Percentiles rank a stretch among this genome's conserved stretches.
Conservation (phyloP, 345 rosid genomes). For the Leavenworthia alabamica region DNA sequence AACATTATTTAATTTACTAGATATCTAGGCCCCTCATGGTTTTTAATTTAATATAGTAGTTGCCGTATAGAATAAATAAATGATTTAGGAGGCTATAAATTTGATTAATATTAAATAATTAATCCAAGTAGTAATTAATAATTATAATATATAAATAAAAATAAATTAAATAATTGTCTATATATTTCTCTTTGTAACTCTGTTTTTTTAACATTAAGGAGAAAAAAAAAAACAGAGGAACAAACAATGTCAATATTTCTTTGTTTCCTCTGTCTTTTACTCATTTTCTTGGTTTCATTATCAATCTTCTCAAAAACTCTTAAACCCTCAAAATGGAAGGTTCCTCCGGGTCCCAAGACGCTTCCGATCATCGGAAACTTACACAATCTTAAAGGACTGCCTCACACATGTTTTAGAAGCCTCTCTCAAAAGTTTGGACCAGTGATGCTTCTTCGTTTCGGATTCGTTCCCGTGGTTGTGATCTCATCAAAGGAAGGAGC, state of each 20-base stretch:
- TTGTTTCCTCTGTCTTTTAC: slow-evolving; percentile 8
- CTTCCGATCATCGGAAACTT: slow-evolving; percentile 45
- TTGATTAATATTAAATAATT: no score
- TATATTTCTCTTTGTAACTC: neutral
- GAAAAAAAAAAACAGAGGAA: neutral
- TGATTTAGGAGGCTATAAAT: no score
- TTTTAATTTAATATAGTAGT: no score
- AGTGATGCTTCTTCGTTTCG: slow-evolving; percentile 42
- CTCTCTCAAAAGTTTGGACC: slow-evolving; percentile 43
- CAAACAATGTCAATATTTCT: slow-evolving; percentile 9
- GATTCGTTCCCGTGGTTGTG: slow-evolving; percentile 31
- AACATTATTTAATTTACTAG: no score
- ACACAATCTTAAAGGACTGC: slow-evolving; percentile 33
- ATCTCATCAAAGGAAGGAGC: slow-evolving; percentile 44
- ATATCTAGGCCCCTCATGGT: no score
- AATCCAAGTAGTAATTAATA: no score
- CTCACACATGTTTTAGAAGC: slow-evolving; percentile 25
- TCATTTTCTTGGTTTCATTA: neutral
- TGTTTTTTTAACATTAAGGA: neutral
- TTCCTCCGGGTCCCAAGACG: slow-evolving; percentile 36
- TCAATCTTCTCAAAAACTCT: neutral
- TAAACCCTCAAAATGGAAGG: slow-evolving; percentile 2
- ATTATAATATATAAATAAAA: no score
- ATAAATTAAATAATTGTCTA: neutral
- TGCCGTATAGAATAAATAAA: no score